A percentile compares a stretch with the other conserved stretches of the same genome.
These are phyloP conservation scores for Calonectria pauciramosa DNA, from an alignment of 2,329 filamentous ascomycete species.

Conservation along the genomic window DNA sequence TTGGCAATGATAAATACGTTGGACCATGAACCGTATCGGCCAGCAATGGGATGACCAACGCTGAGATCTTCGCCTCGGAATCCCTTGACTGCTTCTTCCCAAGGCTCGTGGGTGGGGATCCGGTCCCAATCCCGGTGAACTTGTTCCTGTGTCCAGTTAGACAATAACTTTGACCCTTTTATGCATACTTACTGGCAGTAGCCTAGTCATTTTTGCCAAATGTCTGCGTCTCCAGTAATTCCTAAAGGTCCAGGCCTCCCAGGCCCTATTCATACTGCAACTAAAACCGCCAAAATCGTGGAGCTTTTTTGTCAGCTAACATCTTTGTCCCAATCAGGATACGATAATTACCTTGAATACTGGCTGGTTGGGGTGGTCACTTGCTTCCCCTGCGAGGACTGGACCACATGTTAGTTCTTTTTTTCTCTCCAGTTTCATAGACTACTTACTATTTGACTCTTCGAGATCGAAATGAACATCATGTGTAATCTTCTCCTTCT, in stretches of 20 bases:
- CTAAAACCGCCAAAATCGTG: conserved; percentile 47
- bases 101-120: conserved; percentile 17
- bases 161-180: neutral
- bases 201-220: conserved; percentile 37
- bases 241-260: conserved; percentile 21
- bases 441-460: conserved; percentile 45
- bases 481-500: conserved; percentile 30
- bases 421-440: neutral
- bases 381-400: conserved; percentile 41
- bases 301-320: conserved; percentile 32
- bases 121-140: conserved; percentile 43
- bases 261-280: conserved; percentile 33
- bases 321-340: no score
- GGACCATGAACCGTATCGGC: conserved; percentile 48
- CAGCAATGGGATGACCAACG: conserved; percentile 35
- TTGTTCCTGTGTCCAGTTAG: conserved; percentile 43
- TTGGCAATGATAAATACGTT: conserved; percentile 46
- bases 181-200: conserved; percentile 40
- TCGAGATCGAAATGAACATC: conserved; percentile 50
- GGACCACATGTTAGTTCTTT: conserved; percentile 30
- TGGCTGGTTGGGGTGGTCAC: conserved; percentile 34
- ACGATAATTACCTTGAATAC: conserved; percentile 43
- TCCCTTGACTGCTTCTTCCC: neutral
- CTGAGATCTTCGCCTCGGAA: conserved; percentile 35
- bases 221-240: conserved; percentile 36